Conservation (phyloP, 2,329 filamentous ascomycete species). For the Pseudogymnoascus sp. region DNA sequence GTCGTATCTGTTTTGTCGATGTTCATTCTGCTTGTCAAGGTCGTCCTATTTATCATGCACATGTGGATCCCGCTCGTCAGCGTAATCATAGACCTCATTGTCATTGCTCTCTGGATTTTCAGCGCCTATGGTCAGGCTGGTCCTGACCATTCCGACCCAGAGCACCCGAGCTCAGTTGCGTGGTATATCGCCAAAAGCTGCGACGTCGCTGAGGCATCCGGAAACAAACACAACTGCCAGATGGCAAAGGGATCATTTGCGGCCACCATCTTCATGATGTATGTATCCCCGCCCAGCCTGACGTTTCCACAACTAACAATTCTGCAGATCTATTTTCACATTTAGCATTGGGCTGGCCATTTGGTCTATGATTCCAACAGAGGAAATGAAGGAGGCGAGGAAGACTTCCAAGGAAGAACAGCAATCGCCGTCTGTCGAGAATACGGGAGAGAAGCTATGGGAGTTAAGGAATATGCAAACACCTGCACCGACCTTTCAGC, state of each 20-base stretch:
- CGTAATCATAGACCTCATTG: conserved; percentile 47
- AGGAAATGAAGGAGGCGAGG: conserved; percentile 8
- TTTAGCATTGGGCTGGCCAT: conserved; percentile 52
- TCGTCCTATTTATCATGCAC: conserved; percentile 62
- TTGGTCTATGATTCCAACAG: conserved; percentile 43
- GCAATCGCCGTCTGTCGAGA: conserved; percentile 27
- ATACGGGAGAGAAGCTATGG: conserved; percentile 43
- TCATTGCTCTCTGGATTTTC: conserved; percentile 57
- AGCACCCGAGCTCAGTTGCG: conserved; percentile 53
- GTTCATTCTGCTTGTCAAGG: conserved; percentile 68
- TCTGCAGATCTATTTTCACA: conserved; percentile 50
- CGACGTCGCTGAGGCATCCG: conserved; percentile 47
- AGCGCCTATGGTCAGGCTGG: conserved; percentile 66
- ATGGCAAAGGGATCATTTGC: conserved; percentile 63
- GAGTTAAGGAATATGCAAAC: conserved; percentile 49
- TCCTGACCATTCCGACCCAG: conserved; percentile 62
- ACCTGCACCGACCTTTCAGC: conserved; percentile 33
- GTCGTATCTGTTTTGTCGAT: conserved; percentile 68
- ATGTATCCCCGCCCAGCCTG: conserved; percentile 32
- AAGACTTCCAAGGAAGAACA: conserved; percentile 34
- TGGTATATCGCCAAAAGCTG: conserved; percentile 74
- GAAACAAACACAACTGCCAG: conserved; percentile 52
- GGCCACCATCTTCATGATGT: conserved; percentile 61
- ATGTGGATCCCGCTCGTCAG: conserved; percentile 62
- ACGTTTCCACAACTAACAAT: conserved; percentile 11